Conservation (phyloP, 2,329 filamentous ascomycete genomes). For the Cryphonectria japonica region DNA sequence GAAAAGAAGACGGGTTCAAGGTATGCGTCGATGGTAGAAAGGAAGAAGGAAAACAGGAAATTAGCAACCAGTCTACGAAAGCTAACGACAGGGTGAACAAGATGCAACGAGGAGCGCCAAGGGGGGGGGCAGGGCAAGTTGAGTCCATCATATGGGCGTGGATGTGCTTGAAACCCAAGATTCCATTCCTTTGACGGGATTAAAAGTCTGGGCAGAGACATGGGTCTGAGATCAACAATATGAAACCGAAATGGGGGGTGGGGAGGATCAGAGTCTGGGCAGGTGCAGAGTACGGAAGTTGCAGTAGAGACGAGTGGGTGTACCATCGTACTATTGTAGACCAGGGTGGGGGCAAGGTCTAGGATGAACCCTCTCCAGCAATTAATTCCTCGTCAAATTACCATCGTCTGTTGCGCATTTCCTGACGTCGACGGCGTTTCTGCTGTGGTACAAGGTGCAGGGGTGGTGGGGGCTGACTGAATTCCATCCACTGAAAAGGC, state of each 20-base stretch:
- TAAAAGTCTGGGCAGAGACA: conserved; percentile 6
- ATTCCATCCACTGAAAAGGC: background rate
- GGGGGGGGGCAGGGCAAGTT: conserved; percentile 1
- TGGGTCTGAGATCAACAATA: conserved; percentile 5
- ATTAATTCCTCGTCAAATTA: background rate
- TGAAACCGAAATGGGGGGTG: conserved; percentile 7
- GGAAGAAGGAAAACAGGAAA: background rate
- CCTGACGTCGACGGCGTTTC: background rate
- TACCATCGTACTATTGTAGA: background rate
- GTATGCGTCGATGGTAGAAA: conserved; percentile 3
- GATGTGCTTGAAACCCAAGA: conserved; percentile 11
- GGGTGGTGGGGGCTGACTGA: background rate
- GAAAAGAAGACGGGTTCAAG: background rate
- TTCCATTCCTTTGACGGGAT: conserved; percentile 16
- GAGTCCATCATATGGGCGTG: conserved; percentile 19
- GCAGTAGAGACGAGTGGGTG: background rate
- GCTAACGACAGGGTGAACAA: background rate
- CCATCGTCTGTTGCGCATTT: background rate
- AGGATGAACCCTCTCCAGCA: background rate
- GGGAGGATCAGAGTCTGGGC: background rate
- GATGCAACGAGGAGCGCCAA: background rate
- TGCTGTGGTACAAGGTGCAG: background rate
- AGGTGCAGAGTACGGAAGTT: background rate
- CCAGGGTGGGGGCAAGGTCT: background rate
- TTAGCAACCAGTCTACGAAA: background rate